Conservation (phyloP, 768 basidiomycete genomes). For the Stropharia rugosoannulata region DNA sequence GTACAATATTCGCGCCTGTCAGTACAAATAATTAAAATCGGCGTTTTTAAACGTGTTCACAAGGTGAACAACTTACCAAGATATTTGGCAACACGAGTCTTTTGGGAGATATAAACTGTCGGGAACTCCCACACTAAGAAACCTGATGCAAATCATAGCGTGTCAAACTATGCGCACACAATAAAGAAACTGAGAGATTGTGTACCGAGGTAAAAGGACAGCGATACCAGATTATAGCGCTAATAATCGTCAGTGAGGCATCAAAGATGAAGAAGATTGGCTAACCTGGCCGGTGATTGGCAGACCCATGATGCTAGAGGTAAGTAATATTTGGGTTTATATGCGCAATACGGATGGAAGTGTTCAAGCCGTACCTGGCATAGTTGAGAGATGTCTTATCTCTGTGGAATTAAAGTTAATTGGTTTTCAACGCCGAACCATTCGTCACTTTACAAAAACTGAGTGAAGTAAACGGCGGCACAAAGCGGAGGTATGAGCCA, state of each 20-base stretch:
- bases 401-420: constrained; percentile 25
- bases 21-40: background rate
- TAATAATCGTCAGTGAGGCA: constrained; percentile 21
- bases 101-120: constrained; percentile 65
- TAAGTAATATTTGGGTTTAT: background rate
- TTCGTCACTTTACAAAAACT: constrained; percentile 48
- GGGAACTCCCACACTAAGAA: constrained; percentile 66
- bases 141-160: constrained; percentile 29
- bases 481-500: constrained; percentile 24
- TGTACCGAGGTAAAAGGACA: constrained; percentile 61
- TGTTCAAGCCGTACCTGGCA: constrained; percentile 43
- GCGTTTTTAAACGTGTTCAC: background rate
- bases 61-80: constrained; percentile 38
- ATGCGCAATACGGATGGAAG: background rate
- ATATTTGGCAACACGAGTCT: constrained; percentile 57
- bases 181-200: background rate
- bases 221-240: constrained; percentile 63
- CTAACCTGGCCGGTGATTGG: constrained; percentile 60
- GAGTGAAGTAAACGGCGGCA: constrained; percentile 65
- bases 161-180: background rate
- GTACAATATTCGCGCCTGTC: constrained; percentile 53
- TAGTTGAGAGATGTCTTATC: constrained; percentile 73
- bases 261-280: background rate
- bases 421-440: background rate
- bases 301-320: constrained; percentile 58